Evolutionary conservation across 148 eudicot species (phyloP).

Genomic region (Heliosperma pusillum): DNA sequence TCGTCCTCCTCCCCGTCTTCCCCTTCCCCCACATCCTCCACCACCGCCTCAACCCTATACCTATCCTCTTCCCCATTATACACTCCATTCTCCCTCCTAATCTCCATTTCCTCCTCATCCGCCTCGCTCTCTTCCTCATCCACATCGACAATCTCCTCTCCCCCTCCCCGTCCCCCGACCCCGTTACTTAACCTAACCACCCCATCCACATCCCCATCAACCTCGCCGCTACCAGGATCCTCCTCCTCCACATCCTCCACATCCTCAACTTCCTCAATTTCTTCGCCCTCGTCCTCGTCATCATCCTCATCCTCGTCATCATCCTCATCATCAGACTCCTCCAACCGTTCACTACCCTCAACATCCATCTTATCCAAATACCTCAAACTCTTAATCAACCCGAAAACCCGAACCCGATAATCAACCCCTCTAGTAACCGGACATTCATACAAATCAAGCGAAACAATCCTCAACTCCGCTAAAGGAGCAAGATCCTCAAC

Average conservation of each 20-base stretch:
- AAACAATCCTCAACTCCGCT: conserved; percentile 59
- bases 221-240: conserved; percentile 37
- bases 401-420: conserved; percentile 77
- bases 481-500: conserved; percentile 65
- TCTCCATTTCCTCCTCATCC: conserved; percentile 72
- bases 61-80: conserved; percentile 41
- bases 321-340: conserved; percentile 76
- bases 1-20: conserved; percentile 35
- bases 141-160: conserved; percentile 63
- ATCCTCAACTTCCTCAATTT: conserved; percentile 47
- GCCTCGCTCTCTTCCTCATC: conserved; percentile 90
- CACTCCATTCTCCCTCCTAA: conserved; percentile 37
- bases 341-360: conserved; percentile 75
- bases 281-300: conserved; percentile 53
- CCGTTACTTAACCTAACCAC: conserved; percentile 17
- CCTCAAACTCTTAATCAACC: conserved; percentile 68
- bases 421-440: conserved; percentile 92
- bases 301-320: conserved; percentile 55
- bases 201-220: conserved; percentile 39
- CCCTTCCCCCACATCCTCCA: conserved; percentile 31
- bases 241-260: conserved; percentile 66
- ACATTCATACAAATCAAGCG: conserved; percentile 93
- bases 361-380: conserved; percentile 95
- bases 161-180: conserved; percentile 40
- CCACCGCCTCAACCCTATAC: conserved; percentile 38